phyloP scores from a whole-genome alignment of 1,284 basidiomycete genomes.

The Takashimella koratensis region DNA sequence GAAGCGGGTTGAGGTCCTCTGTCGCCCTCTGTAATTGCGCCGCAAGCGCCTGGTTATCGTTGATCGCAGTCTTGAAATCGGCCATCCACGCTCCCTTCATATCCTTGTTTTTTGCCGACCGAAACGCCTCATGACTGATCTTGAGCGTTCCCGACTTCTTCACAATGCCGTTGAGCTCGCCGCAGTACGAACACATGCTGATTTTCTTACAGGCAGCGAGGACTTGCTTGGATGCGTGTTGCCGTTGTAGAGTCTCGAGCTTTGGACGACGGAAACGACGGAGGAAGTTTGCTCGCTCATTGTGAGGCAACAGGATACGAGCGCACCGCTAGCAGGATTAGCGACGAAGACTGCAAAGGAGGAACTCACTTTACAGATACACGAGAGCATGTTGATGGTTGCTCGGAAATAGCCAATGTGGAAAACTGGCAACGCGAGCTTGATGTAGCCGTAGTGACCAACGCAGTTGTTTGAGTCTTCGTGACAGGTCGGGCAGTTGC shows the following conservation, averaged over 20 bases:
- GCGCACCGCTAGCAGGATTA: slow-evolving; percentile 60
- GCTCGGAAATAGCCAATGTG: slow-evolving; percentile 99
- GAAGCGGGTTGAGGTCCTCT: slow-evolving; percentile 93
- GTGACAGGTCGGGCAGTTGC: slow-evolving; percentile 93
- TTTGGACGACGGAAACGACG: slow-evolving; percentile 84
- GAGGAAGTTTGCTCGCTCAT: slow-evolving; percentile 77
- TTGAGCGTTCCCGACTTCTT: slow-evolving; percentile 94
- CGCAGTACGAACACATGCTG: slow-evolving; percentile 89
- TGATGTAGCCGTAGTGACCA: slow-evolving; percentile 97
- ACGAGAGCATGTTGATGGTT: slow-evolving; percentile 87
- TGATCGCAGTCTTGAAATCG: slow-evolving; percentile 77
- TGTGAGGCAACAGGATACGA: slow-evolving; percentile 84
- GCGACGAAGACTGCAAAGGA: too few species aligned
- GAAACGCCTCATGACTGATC: slow-evolving; percentile 97
- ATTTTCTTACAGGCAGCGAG: slow-evolving; percentile 85
- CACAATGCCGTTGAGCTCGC: slow-evolving; percentile 88
- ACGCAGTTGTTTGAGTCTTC: slow-evolving; percentile 91
- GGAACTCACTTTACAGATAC: slow-evolving; percentile 81
- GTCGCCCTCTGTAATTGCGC: slow-evolving; percentile 83
- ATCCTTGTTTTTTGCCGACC: slow-evolving; percentile 88
- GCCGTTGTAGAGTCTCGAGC: slow-evolving; percentile 91
- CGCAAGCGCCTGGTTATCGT: slow-evolving; percentile 80
- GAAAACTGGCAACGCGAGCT: slow-evolving; percentile 92
- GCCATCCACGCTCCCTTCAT: slow-evolving; percentile 85
- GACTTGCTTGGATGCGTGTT: slow-evolving; percentile 81